Evolutionary conservation across 2,329 filamentous ascomycete species (phyloP), one percentile per base, ranked within the genome.

Genomic region (Gnomoniopsis smithogilvyi): DNA sequence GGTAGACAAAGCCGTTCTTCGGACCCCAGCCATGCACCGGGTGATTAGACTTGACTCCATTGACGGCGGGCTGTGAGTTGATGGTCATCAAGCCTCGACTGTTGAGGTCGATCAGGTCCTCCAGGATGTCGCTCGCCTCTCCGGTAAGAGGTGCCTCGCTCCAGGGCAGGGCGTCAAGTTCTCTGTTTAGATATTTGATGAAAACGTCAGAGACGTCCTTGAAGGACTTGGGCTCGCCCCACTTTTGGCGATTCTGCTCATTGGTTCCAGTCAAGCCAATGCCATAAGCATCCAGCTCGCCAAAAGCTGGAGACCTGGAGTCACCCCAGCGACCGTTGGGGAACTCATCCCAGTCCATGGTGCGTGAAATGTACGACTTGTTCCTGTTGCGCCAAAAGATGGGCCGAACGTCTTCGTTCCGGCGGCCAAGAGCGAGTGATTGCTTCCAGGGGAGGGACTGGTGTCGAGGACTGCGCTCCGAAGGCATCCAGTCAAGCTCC

Each of bases 321-420:
- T 99, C 95, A 75, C 95, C 96, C 95, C 95, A 99, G 74, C 95
- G 90, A 50, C 95, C 95, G 79, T 99, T 99, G 58, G 95, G 95
- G 68, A 97, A 99, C 73, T 99, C 95, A 68, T 99, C 95, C 95
- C 95, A 99, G 67, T 97, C 94, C 72, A 97, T 93, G 0, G 95
- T 99, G 57, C 95, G 91, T 58, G 92, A 87, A 57, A 99, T 88
- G 68, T 99, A 99, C 3, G 93, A 96, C 70, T 95, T 92, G 76
- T 96, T 95, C 60, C 95, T 87, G 76, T 98, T 97, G 67, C 94
- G 88, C 95, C 95, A 99, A 82, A 99, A 99, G 66, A 99, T 96
- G 36, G 95, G 95, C 55, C 95, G 91, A 47, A 99, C 95, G 69
- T 97, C 96, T 76, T 99, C 95, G 51, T 91, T 91, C 68, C 94